Conservation (phyloP, 1,284 basidiomycete species). For the Melampsora larici-populina region DNA sequence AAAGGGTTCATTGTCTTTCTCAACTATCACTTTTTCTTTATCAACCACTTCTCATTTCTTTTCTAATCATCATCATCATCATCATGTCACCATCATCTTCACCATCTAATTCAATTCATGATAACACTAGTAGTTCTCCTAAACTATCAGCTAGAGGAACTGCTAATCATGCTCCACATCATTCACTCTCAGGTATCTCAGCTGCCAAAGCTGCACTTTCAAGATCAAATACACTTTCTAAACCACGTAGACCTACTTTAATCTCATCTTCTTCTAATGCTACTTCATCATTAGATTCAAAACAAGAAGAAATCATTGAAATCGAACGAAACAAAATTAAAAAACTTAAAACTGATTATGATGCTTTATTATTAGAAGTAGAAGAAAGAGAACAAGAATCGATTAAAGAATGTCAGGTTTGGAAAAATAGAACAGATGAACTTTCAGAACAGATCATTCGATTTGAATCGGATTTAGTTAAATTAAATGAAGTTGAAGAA, state of each 20-base stretch:
- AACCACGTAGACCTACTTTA: neutral
- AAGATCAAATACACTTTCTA: neutral
- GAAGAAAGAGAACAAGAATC: neutral
- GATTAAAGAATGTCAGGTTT: neutral
- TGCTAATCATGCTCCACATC: neutral
- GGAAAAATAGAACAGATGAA: neutral
- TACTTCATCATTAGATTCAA: neutral
- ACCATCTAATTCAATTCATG: neutral
- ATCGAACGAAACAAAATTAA: neutral
- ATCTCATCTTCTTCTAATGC: neutral
- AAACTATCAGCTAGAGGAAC: neutral
- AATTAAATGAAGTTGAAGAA: too few relatives aligned
- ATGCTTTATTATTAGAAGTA: neutral
- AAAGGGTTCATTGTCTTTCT: too few relatives aligned
- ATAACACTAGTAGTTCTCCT: neutral
- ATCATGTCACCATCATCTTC: neutral
- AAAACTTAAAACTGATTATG: neutral
- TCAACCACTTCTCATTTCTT: too few relatives aligned
- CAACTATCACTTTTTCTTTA: too few relatives aligned
- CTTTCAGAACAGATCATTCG: neutral
- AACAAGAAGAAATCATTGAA: too few relatives aligned
- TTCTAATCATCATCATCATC: neutral
- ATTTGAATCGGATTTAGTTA: neutral
- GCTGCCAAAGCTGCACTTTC: neutral
- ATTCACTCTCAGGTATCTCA: neutral